phyloP scores from a whole-genome alignment of 768 basidiomycete genomes.

The Xanthoconium purpureum region DNA sequence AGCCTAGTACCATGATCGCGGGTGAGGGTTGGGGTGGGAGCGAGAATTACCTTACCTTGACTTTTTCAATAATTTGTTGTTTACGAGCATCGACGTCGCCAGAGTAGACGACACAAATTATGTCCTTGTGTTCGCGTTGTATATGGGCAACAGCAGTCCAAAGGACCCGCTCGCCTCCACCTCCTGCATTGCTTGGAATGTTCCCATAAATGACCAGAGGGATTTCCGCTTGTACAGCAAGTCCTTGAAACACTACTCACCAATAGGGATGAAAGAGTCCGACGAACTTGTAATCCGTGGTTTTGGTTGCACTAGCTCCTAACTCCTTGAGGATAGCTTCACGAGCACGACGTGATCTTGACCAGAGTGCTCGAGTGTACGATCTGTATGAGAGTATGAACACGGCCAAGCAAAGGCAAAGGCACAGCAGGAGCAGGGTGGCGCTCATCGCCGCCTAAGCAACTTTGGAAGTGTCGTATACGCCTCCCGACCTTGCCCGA shows the following conservation, averaged over 20 bases:
- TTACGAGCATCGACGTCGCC: slow-evolving; percentile 84
- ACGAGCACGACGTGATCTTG: slow-evolving; percentile 21
- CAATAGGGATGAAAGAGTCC: slow-evolving; percentile 98
- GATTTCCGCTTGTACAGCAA: neutral
- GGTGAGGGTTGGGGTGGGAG: neutral
- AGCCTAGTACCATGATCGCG: slow-evolving; percentile 42
- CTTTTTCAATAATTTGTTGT: slow-evolving; percentile 74
- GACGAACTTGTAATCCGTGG: slow-evolving; percentile 41
- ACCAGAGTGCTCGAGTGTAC: slow-evolving; percentile 24
- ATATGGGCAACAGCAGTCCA: slow-evolving; percentile 85
- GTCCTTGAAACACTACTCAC: slow-evolving; percentile 40
- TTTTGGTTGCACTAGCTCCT: neutral
- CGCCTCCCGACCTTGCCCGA: neutral
- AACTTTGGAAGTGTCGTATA: neutral
- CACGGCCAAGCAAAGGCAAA: slow-evolving; percentile 7
- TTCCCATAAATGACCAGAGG: slow-evolving; percentile 34
- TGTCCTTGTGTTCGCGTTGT: slow-evolving; percentile 62
- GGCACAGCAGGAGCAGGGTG: slow-evolving; percentile 13
- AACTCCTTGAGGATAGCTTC: slow-evolving; percentile 21
- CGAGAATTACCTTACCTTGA: slow-evolving; percentile 50
- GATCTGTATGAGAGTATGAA: slow-evolving; percentile 19
- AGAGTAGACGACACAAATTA: slow-evolving; percentile 81
- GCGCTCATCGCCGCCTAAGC: slow-evolving; percentile 11
- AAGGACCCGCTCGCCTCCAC: slow-evolving; percentile 93
- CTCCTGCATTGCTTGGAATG: slow-evolving; percentile 80